A percentile compares a stretch with the other conserved stretches of the same genome.
Evolutionary conservation across 768 basidiomycete genomes (phyloP).

Genomic region (Baorangia bicolor): DNA sequence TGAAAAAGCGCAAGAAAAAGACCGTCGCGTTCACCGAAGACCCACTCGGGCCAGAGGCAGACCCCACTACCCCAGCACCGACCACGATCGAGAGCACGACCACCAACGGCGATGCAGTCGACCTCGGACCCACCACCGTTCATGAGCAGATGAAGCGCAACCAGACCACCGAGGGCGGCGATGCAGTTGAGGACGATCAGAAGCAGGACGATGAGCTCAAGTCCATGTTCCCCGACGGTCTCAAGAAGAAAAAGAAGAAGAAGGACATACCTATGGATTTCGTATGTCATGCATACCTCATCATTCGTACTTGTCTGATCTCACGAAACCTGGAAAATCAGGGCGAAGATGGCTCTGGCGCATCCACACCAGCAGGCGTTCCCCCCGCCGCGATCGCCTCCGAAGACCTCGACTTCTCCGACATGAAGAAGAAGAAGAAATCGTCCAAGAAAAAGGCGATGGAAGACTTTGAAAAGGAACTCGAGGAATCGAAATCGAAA

Average conservation of each 20-base stretch:
- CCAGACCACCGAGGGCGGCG: conserved; percentile 39
- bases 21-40: conserved; percentile 83
- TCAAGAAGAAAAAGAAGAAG: conserved; percentile 94
- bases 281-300: conserved; percentile 41
- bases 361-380: conserved; percentile 52
- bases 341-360: conserved; percentile 64
- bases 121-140: conserved; percentile 72
- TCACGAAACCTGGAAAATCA: conserved; percentile 23
- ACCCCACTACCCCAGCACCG: conserved; percentile 78
- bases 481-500: conserved; percentile 69
- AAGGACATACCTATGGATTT: conserved; percentile 86
- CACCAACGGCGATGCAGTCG: conserved; percentile 67
- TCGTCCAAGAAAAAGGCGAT: conserved; percentile 86
- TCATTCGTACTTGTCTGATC: not conserved
- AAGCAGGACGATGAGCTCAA: conserved; percentile 75
- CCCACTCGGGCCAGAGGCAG: conserved; percentile 76
- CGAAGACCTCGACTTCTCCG: conserved; percentile 91
- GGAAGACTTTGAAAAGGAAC: conserved; percentile 93
- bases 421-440: conserved; percentile 97
- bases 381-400: conserved; percentile 44
- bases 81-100: conserved; percentile 69
- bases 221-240: conserved; percentile 76
- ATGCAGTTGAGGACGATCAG: conserved; percentile 39
- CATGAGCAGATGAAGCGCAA: conserved; percentile 69
- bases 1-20: conserved; percentile 89